phyloP scores from a whole-genome alignment of 805 yeast genomes.

The Candida methanosorbosa region DNA sequence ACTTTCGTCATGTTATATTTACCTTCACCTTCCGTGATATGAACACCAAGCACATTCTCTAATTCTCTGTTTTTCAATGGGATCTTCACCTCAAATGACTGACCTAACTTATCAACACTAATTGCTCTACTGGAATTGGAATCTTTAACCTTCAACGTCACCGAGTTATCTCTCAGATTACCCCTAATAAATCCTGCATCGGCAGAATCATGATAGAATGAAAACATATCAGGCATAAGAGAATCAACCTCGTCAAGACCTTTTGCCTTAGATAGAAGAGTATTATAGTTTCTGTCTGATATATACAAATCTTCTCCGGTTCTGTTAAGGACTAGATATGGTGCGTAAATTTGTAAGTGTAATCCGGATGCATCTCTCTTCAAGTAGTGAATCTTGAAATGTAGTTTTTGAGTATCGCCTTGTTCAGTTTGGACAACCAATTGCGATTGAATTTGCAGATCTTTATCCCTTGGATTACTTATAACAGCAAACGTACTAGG shows the following conservation, averaged over 20 bases:
- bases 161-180: conserved; percentile 48
- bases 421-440: conserved; percentile 46
- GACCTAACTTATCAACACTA: conserved; percentile 88
- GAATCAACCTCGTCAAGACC: conserved; percentile 12
- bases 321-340: conserved; percentile 75
- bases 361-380: conserved; percentile 46
- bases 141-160: conserved; percentile 54
- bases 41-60: conserved; percentile 71
- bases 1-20: conserved; percentile 70
- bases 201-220: conserved; percentile 49
- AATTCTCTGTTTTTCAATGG: conserved; percentile 38
- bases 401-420: conserved; percentile 49
- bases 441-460: conserved; percentile 45
- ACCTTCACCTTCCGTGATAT: conserved; percentile 78
- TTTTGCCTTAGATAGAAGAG: conserved; percentile 35
- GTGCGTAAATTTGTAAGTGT: conserved; percentile 66
- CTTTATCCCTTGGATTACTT: conserved; percentile 45
- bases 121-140: conserved; percentile 66
- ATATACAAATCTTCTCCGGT: conserved; percentile 62
- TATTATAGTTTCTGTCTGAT: conserved; percentile 43
- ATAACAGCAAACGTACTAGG: conserved; percentile 71
- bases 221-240: conserved; percentile 68
- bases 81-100: conserved; percentile 45
- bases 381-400: conserved; percentile 57
- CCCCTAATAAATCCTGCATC: conserved; percentile 26